These are phyloP conservation scores for Crithidia sp. DNA, from an alignment of 208 protist species.

Conservation along the genomic window DNA sequence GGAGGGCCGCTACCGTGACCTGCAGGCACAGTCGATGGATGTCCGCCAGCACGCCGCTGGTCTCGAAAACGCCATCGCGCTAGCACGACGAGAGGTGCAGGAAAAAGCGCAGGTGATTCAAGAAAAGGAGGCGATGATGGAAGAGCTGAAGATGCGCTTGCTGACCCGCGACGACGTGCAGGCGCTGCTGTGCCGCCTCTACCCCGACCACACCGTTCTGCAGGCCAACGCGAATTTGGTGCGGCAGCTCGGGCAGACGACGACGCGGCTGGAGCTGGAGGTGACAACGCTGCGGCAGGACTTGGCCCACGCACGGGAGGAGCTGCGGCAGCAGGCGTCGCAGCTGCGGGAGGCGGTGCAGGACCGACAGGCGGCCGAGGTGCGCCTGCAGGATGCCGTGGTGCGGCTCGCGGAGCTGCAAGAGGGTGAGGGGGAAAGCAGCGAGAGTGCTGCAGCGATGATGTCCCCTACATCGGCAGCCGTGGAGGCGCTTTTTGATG, in stretches of 20 bases:
- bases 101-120: slow-evolving; percentile 9
- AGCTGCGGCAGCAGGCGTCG: slow-evolving; percentile 20
- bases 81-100: slow-evolving; percentile 17
- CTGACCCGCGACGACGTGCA: slow-evolving; percentile 53
- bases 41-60: slow-evolving; percentile 19
- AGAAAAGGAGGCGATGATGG: slow-evolving; percentile 14
- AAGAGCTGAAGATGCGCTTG: slow-evolving; percentile 35
- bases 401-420: slow-evolving; percentile 23
- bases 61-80: slow-evolving; percentile 25
- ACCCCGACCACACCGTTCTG: slow-evolving; percentile 58
- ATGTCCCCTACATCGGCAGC: neutral
- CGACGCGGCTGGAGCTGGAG: slow-evolving; percentile 25
- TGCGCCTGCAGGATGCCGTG: slow-evolving; percentile 41
- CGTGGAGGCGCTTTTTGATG: slow-evolving; percentile 22
- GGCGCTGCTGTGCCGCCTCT: slow-evolving; percentile 55
- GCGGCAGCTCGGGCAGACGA: slow-evolving; percentile 12
- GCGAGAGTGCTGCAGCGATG: neutral
- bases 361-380: slow-evolving; percentile 55
- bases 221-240: slow-evolving; percentile 37
- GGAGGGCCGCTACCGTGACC: slow-evolving; percentile 14
- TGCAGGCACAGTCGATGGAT: slow-evolving; percentile 20
- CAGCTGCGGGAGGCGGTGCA: slow-evolving; percentile 43
- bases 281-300: slow-evolving; percentile 29
- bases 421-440: neutral
- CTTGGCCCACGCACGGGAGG: slow-evolving; percentile 27